Conservation (phyloP, 1,284 basidiomycete species). For the Pseudozyma sp. region DNA sequence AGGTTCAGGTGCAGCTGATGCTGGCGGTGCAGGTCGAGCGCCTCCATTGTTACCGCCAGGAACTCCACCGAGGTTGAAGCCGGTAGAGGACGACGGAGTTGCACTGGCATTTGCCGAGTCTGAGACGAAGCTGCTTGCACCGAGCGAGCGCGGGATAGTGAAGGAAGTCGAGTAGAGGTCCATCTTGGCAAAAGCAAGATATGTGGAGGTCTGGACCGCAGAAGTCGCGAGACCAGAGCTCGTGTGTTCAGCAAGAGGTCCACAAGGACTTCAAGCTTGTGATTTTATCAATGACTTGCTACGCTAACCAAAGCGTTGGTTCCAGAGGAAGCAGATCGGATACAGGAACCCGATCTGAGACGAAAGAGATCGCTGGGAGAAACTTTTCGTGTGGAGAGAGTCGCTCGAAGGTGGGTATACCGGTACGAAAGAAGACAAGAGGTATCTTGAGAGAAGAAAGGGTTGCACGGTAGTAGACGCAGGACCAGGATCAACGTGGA, state of each 20-base stretch:
- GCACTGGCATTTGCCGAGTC: constrained; percentile 30
- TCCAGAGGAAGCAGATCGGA: constrained; percentile 1
- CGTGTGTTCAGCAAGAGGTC: constrained; percentile 18
- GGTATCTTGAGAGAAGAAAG: no score
- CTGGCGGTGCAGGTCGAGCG: constrained; percentile 7
- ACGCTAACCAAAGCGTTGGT: neutral
- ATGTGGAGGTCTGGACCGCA: constrained; percentile 26
- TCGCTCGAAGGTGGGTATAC: neutral
- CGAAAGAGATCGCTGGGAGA: neutral
- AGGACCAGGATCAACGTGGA: no score
- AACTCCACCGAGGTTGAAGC: constrained; percentile 16
- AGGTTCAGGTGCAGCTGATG: constrained; percentile 34
- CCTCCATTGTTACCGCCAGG: constrained; percentile 12
- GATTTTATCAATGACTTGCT: neutral
- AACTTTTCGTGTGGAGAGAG: neutral
- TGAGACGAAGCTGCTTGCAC: constrained; percentile 35
- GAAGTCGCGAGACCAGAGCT: constrained; percentile 15
- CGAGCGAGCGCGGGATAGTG: constrained; percentile 56
- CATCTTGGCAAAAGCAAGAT: constrained; percentile 28
- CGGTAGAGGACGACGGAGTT: constrained; percentile 17
- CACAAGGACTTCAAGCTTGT: constrained; percentile 14
- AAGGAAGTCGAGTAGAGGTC: constrained; percentile 63
- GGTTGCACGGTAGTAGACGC: no score
- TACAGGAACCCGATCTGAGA: constrained; percentile 2
- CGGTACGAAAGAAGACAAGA: no score